A percentile compares a stretch with the other conserved stretches of the same genome.
Conservation (phyloP, 208 protist genomes). For the Crithidia brevicula region DNA sequence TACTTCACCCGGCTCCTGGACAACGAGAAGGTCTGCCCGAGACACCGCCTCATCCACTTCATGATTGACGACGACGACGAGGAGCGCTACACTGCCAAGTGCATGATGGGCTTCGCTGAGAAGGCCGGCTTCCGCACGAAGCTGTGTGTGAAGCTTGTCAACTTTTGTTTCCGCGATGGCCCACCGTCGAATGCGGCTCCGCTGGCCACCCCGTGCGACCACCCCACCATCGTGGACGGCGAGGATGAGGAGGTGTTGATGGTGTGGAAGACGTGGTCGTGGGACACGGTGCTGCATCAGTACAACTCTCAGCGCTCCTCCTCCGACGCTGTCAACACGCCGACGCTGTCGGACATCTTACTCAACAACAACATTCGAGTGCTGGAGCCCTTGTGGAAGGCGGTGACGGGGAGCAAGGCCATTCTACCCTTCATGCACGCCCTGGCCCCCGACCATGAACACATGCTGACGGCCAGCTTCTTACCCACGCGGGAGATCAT, state of each 20-base stretch:
- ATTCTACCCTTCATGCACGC: constrained; percentile 79
- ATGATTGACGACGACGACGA: constrained; percentile 88
- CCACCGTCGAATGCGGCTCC: constrained; percentile 23
- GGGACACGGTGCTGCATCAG: constrained; percentile 80
- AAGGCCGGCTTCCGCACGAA: constrained; percentile 68
- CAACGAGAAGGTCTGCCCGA: constrained; percentile 54
- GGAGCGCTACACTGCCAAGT: constrained; percentile 82
- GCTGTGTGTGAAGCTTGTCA: constrained; percentile 59
- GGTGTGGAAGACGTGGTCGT: constrained; percentile 91
- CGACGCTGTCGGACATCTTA: constrained; percentile 73
- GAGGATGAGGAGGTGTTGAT: constrained; percentile 72
- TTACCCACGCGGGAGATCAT: constrained; percentile 60
- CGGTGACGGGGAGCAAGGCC: constrained; percentile 78
- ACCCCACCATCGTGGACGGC: constrained; percentile 59
- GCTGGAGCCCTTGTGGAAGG: constrained; percentile 85
- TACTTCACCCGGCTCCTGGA: constrained; percentile 54
- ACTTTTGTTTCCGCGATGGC: constrained; percentile 47
- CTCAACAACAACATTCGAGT: constrained; percentile 75
- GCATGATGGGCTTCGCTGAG: constrained; percentile 69
- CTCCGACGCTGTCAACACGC: constrained; percentile 10
- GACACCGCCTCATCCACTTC: constrained; percentile 73
- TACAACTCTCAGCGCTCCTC: constrained; percentile 36
- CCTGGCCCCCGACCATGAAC: constrained; percentile 57
- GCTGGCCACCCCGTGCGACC: constrained; percentile 31
- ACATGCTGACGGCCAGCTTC: constrained; percentile 74